A percentile compares a stretch with the other conserved stretches of the same genome.
These are phyloP conservation scores for Serendipita sp. DNA, from an alignment of 768 basidiomycete species.

Conservation along the genomic window DNA sequence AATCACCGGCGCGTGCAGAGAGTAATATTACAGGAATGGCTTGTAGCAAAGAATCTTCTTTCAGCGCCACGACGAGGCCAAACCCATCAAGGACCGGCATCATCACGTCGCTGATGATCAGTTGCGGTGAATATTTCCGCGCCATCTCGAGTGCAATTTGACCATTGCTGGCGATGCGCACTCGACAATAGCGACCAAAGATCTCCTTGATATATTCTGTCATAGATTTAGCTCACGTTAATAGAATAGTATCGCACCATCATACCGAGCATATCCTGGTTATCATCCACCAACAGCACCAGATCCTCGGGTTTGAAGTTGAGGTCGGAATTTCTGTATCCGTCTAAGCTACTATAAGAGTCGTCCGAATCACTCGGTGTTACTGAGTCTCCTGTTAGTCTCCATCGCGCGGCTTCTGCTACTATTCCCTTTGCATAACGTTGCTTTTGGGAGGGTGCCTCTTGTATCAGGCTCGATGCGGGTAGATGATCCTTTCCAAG, in stretches of 20 bases:
- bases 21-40: slow-evolving; percentile 22
- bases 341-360: slow-evolving; percentile 4
- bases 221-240: background rate
- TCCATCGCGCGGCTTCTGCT: slow-evolving; percentile 26
- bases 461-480: slow-evolving; percentile 15
- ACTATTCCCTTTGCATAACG: slow-evolving; percentile 23
- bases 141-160: slow-evolving; percentile 17
- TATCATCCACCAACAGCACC: slow-evolving; percentile 22
- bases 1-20: slow-evolving; percentile 25
- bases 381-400: slow-evolving; percentile 13
- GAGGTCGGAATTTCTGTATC: slow-evolving; percentile 13
- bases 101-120: slow-evolving; percentile 23
- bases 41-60: slow-evolving; percentile 13
- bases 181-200: slow-evolving; percentile 21
- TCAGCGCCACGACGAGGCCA: slow-evolving; percentile 18
- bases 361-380: slow-evolving; percentile 11
- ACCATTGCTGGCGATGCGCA: slow-evolving; percentile 22
- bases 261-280: slow-evolving; percentile 17
- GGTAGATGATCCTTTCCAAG: slow-evolving; percentile 23
- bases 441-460: slow-evolving; percentile 13
- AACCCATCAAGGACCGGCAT: slow-evolving; percentile 25
- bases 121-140: slow-evolving; percentile 15
- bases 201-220: slow-evolving; percentile 20
- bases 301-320: slow-evolving; percentile 17
- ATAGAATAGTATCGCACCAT: background rate